Percentiles rank a stretch among this genome's conserved stretches.
Conservation (phyloP, 148 eudicot species). For the Tetragonia tetragonoides region DNA sequence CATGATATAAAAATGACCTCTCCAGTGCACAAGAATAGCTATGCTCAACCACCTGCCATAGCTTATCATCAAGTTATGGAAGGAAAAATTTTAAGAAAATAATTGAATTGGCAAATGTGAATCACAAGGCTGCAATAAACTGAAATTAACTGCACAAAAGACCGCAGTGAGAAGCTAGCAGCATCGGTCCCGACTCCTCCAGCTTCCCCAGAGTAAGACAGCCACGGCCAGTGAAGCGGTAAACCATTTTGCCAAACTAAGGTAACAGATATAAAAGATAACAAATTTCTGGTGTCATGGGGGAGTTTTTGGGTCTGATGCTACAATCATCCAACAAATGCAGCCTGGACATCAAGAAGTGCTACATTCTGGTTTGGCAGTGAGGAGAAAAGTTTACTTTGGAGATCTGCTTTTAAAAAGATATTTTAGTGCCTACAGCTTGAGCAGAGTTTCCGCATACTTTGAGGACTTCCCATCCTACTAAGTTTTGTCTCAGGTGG, state of each 20-base stretch:
- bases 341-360: no score
- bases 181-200: not conserved
- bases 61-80: slow-evolving; percentile 17
- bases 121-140: not conserved
- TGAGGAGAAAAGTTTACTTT: no score
- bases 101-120: not conserved
- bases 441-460: no score
- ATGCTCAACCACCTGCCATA: slow-evolving; percentile 70
- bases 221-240: not conserved
- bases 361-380: no score
- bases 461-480: no score
- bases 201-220: not conserved
- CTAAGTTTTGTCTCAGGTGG: no score
- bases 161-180: not conserved
- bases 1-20: slow-evolving; percentile 93
- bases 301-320: no score
- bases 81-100: not conserved
- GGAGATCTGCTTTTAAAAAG: no score
- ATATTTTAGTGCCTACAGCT: no score
- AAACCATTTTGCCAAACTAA: not conserved
- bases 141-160: not conserved
- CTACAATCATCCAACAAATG: no score
- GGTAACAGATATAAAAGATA: no score
- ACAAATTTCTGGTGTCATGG: no score
- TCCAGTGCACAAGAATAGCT: slow-evolving; percentile 97